Evolutionary conservation across 2,329 filamentous ascomycete species (phyloP).

Genomic region (Stachybotrys chartarum): DNA sequence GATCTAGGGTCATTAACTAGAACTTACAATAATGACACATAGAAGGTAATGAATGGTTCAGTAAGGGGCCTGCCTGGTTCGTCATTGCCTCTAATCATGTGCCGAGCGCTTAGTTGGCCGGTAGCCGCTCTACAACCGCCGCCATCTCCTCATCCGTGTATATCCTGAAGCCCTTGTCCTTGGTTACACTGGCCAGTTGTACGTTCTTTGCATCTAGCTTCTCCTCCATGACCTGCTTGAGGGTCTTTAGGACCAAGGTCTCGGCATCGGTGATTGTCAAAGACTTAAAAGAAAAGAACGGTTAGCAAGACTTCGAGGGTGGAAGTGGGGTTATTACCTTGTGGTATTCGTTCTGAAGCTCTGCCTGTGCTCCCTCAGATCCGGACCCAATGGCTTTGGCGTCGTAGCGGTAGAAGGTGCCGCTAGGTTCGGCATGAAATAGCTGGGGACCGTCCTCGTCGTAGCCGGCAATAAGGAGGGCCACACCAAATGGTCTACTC

Average conservation of each 20-base stretch:
- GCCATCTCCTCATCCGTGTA: constrained; percentile 98
- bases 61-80: not conserved
- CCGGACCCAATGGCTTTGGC: constrained; percentile 98
- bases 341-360: constrained; percentile 98
- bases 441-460: constrained; percentile 95
- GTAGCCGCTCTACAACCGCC: constrained; percentile 76
- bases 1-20: constrained; percentile 1
- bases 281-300: constrained; percentile 44
- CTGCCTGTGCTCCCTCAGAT: constrained; percentile 93
- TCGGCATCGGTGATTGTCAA: constrained; percentile 89
- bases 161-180: constrained; percentile 97
- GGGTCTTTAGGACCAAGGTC: constrained; percentile 89
- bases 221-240: constrained; percentile 99
- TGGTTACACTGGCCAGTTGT: constrained; percentile 94
- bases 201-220: constrained; percentile 99
- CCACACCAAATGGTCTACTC: constrained; percentile 94
- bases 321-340: constrained; percentile 43
- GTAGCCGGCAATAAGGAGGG: constrained; percentile 90
- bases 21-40: constrained; percentile 22
- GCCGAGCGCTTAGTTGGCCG: constrained; percentile 44
- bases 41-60: constrained; percentile 5
- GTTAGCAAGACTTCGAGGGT: not conserved
- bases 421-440: constrained; percentile 96
- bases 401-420: constrained; percentile 98
- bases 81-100: constrained; percentile 2